Percentiles rank a stretch among this genome's conserved stretches.
phyloP scores from a whole-genome alignment of 2,329 filamentous ascomycete genomes.

The Cryphonectria carpinicola region DNA sequence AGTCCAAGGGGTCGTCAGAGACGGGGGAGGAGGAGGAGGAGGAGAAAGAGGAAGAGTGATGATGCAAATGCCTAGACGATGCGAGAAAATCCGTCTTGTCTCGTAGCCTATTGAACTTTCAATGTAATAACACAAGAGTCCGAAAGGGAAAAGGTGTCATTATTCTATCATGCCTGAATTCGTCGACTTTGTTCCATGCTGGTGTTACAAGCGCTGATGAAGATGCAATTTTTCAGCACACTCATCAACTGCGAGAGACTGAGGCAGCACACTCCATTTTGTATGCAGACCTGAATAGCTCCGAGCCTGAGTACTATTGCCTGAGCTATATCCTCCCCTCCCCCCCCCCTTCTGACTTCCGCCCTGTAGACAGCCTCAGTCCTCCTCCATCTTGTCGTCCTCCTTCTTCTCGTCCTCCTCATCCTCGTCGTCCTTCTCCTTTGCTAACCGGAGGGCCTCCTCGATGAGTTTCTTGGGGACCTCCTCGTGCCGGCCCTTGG shows the following conservation, averaged over 20 bases:
- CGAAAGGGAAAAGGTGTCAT: slow-evolving; percentile 23
- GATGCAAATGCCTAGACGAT: not conserved
- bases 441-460: slow-evolving; percentile 90
- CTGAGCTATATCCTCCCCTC: not conserved
- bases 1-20: not conserved
- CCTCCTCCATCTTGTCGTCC: slow-evolving; percentile 85
- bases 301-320: not conserved
- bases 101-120: not conserved
- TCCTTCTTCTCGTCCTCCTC: slow-evolving; percentile 72
- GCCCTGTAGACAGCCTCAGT: slow-evolving; percentile 17
- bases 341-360: not conserved
- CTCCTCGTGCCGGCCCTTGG: slow-evolving; percentile 89
- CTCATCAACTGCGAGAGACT: slow-evolving; percentile 11
- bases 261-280: not conserved
- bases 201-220: slow-evolving; percentile 30
- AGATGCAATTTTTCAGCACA: slow-evolving; percentile 13
- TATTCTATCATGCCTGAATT: slow-evolving; percentile 31
- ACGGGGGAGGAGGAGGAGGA: slow-evolving; percentile 1
- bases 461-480: slow-evolving; percentile 89
- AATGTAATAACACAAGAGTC: not conserved
- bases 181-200: slow-evolving; percentile 30
- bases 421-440: slow-evolving; percentile 83
- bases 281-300: not conserved
- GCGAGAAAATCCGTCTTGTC: too few relatives aligned
- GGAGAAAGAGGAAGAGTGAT: not conserved